Evolutionary conservation across 495 filamentous ascomycete genomes (phyloP).

Genomic region (Neurospora sp.): DNA sequence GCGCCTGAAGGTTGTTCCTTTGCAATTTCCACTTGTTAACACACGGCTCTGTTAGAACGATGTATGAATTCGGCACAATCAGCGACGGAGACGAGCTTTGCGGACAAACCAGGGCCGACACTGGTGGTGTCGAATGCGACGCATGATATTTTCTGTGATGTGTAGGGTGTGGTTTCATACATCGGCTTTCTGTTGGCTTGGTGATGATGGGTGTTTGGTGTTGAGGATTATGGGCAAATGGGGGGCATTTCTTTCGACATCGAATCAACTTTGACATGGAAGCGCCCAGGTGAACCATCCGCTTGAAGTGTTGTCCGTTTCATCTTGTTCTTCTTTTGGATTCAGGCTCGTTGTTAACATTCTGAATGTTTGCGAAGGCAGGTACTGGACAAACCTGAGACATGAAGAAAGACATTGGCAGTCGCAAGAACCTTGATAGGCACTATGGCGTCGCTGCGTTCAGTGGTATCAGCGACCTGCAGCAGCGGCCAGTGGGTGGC

Average conservation of each 20-base stretch:
- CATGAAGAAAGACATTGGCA: neutral
- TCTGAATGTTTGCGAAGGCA: neutral
- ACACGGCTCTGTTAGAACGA: slow-evolving; percentile 8
- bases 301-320: neutral
- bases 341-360: neutral
- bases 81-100: slow-evolving; percentile 17
- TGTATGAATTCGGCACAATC: slow-evolving; percentile 19
- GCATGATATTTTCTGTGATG: neutral
- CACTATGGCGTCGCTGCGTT: neutral
- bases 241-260: neutral
- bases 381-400: neutral
- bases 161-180: neutral
- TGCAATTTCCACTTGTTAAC: neutral
- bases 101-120: neutral
- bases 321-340: neutral
- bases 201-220: neutral
- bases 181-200: neutral
- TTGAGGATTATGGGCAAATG: neutral
- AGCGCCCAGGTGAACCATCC: neutral
- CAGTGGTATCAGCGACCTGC: neutral
- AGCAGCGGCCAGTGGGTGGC: neutral
- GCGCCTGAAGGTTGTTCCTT: neutral
- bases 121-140: neutral
- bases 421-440: neutral
- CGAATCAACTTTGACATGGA: neutral